A percentile compares a stretch with the other conserved stretches of the same genome.
Evolutionary conservation across 2,329 filamentous ascomycete genomes (phyloP).

Genomic region (Fusarium brevicatenulatum): DNA sequence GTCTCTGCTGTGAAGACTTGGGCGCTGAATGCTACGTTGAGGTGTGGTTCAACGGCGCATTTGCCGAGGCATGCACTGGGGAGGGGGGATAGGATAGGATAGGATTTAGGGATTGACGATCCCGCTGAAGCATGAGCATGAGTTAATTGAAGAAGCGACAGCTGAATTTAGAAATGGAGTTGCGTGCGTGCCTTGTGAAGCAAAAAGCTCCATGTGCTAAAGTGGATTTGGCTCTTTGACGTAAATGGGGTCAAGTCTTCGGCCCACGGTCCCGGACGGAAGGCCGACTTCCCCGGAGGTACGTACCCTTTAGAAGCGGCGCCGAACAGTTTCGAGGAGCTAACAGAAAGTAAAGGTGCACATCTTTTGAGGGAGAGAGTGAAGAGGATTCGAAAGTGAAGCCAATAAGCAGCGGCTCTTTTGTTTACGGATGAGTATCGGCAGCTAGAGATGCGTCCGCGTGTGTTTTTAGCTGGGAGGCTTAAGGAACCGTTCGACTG

Average conservation of each 20-base stretch:
- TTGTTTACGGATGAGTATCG: constrained; percentile 17
- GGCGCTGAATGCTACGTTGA: constrained; percentile 23
- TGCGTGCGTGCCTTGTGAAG: constrained; percentile 13
- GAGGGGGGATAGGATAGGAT: background rate
- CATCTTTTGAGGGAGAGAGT: background rate
- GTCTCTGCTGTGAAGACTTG: constrained; percentile 1
- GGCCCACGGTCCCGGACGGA: constrained; percentile 27
- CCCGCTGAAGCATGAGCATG: constrained; percentile 9
- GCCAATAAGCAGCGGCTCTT: constrained; percentile 12
- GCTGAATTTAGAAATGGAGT: constrained; percentile 30
- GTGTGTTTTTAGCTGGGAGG: constrained; percentile 23
- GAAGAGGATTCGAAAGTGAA: constrained; percentile 1
- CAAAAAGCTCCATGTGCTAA: constrained; percentile 3
- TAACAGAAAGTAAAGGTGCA: background rate
- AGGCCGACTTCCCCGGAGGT: constrained; percentile 24
- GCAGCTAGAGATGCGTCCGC: constrained; percentile 37
- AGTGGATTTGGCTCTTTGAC: constrained; percentile 20
- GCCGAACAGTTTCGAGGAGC: constrained; percentile 2
- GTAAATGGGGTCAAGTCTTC: constrained; percentile 18
- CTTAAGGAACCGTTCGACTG: constrained; percentile 28
- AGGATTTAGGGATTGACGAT: constrained; percentile 22
- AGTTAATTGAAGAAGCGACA: constrained; percentile 3
- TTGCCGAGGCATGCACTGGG: constrained; percentile 29
- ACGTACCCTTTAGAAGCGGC: constrained; percentile 30
- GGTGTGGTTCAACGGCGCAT: constrained; percentile 35